Evolutionary conservation across 805 yeast species (phyloP).

Genomic region (Barnettozyma siamensis): DNA sequence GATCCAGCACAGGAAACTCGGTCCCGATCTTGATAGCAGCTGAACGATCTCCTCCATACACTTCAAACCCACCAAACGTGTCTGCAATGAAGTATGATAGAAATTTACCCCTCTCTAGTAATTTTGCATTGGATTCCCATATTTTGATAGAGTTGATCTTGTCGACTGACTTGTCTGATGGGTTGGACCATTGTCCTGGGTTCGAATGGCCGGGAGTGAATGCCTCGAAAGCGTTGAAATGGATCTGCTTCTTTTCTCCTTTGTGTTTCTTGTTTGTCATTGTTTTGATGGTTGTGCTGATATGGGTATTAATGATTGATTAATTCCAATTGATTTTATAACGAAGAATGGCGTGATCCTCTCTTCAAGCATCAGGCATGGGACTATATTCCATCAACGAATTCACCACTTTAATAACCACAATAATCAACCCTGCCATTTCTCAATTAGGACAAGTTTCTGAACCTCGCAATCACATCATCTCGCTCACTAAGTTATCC

Average conservation of each 20-base stretch:
- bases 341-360: no score
- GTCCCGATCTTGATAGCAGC: slow-evolving; percentile 28
- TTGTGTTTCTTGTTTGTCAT: slow-evolving; percentile 7
- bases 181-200: slow-evolving; percentile 22
- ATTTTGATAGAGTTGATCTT: slow-evolving; percentile 13
- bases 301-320: no score
- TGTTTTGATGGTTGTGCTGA: no score
- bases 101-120: slow-evolving; percentile 34
- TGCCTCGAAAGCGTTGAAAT: slow-evolving; percentile 10
- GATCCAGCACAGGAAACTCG: slow-evolving; percentile 30
- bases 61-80: slow-evolving; percentile 36
- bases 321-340: no score
- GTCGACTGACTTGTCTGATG: slow-evolving; percentile 14
- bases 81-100: slow-evolving; percentile 34
- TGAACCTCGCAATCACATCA: not conserved
- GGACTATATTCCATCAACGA: no score
- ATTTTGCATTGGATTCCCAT: slow-evolving; percentile 25
- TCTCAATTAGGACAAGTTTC: not conserved
- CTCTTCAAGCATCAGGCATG: no score
- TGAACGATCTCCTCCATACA: slow-evolving; percentile 32
- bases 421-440: not conserved
- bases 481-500: slow-evolving; percentile 11
- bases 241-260: slow-evolving; percentile 4
- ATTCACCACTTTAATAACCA: no score
- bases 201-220: slow-evolving; percentile 12